Evolutionary conservation across 805 yeast species (phyloP).

Genomic region (Wickerhamomyces hampshirensis): DNA sequence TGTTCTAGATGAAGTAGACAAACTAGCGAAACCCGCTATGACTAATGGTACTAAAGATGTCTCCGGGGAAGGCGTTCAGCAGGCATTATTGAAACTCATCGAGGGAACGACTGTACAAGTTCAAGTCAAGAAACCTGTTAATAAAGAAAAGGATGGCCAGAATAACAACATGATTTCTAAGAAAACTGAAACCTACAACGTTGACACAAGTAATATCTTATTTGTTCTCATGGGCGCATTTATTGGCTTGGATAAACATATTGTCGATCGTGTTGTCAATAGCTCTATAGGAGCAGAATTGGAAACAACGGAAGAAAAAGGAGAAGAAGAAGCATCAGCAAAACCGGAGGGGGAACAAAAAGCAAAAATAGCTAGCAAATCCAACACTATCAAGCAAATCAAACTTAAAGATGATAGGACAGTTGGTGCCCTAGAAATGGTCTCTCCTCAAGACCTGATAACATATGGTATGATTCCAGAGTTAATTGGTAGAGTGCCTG

Average conservation of each 20-base stretch:
- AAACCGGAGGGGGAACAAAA: constrained; percentile 6
- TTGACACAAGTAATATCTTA: constrained; percentile 52
- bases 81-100: constrained; percentile 48
- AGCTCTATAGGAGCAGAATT: constrained; percentile 24
- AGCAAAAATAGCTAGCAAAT: not conserved
- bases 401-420: constrained; percentile 32
- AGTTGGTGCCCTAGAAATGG: constrained; percentile 39
- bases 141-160: constrained; percentile 23
- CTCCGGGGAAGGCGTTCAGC: constrained; percentile 64
- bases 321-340: constrained; percentile 4
- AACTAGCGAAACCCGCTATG: constrained; percentile 45
- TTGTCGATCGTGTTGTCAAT: constrained; percentile 34
- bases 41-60: constrained; percentile 50
- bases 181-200: constrained; percentile 39
- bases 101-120: constrained; percentile 52
- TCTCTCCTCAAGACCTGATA: constrained; percentile 46
- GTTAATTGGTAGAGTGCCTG: constrained; percentile 54
- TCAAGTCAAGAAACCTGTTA: constrained; percentile 40
- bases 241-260: constrained; percentile 49
- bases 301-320: constrained; percentile 9
- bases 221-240: constrained; percentile 61
- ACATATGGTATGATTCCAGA: constrained; percentile 57
- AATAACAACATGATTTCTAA: constrained; percentile 29
- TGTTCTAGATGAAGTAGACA: constrained; percentile 57
- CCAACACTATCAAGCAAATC: constrained; percentile 29